These are phyloP conservation scores for Lippia alba DNA, from an alignment of 305 asterid species.

Conservation along the genomic window DNA sequence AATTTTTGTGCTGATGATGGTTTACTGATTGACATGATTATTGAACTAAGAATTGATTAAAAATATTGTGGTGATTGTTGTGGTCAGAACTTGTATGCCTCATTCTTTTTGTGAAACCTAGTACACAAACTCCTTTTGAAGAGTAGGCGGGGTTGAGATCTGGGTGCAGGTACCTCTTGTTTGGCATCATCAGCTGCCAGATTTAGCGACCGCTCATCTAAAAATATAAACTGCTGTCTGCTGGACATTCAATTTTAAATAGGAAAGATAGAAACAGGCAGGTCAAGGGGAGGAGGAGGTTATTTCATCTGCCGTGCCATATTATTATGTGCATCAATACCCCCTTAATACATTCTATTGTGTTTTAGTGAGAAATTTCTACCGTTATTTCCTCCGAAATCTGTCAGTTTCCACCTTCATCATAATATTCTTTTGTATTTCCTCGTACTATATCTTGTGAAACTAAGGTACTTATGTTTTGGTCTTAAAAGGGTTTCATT, in stretches of 20 bases:
- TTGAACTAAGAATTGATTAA: conserved; percentile 18
- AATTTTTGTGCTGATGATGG: conserved; percentile 33
- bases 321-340: not conserved
- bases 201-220: not conserved
- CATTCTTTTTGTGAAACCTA: too few species aligned
- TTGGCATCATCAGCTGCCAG: conserved; percentile 3
- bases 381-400: not conserved
- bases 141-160: too few species aligned
- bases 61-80: conserved; percentile 18
- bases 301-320: not conserved
- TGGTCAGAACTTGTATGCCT: conserved; percentile 14
- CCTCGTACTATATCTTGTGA: not conserved
- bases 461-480: conserved; percentile 2
- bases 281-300: not conserved
- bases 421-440: not conserved
- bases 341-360: conserved; percentile 9
- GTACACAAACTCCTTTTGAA: too few species aligned
- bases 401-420: conserved; percentile 1
- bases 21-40: conserved; percentile 22
- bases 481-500: conserved; percentile 18
- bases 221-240: not conserved
- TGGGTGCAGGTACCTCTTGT: not conserved
- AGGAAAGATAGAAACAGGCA: conserved; percentile 8
- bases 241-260: not conserved
- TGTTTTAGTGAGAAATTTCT: conserved; percentile 21